These are phyloP conservation scores for Salix koriyanagi DNA, from an alignment of 345 rosid species.

Conservation along the genomic window DNA sequence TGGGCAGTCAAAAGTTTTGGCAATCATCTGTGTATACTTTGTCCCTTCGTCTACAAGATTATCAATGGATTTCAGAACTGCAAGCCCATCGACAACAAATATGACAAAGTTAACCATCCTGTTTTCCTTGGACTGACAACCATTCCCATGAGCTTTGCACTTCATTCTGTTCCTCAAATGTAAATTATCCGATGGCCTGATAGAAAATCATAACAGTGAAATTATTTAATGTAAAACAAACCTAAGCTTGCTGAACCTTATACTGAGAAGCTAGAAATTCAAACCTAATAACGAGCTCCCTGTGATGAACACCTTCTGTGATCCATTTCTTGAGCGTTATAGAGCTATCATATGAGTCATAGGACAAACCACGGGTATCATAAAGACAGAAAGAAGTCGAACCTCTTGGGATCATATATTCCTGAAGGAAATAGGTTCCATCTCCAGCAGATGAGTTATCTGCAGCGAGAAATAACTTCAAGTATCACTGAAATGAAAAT, in stretches of 20 bases:
- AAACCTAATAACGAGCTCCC: constrained; percentile 57
- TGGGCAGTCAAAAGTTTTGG: constrained; percentile 45
- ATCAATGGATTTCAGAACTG: constrained; percentile 53
- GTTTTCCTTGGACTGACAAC: constrained; percentile 19
- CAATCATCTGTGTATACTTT: constrained; percentile 34
- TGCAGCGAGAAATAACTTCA: constrained; percentile 9
- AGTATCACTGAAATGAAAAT: neutral
- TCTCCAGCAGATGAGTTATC: constrained; percentile 45
- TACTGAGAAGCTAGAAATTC: constrained; percentile 7
- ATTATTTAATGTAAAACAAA: neutral
- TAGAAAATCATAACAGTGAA: constrained; percentile 12
- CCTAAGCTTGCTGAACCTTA: neutral
- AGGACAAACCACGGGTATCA: constrained; percentile 58
- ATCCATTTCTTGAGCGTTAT: constrained; percentile 57
- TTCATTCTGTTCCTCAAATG: constrained; percentile 40
- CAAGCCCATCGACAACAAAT: constrained; percentile 57
- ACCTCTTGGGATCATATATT: constrained; percentile 61
- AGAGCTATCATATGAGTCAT: constrained; percentile 33
- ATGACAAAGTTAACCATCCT: constrained; percentile 64
- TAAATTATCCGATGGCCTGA: constrained; percentile 55
- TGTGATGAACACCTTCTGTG: constrained; percentile 53
- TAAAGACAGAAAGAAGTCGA: constrained; percentile 63
- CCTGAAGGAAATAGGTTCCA: constrained; percentile 72
- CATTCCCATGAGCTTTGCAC: constrained; percentile 30
- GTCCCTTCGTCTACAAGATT: constrained; percentile 15